A percentile compares a stretch with the other conserved stretches of the same genome.
Conservation (phyloP, 805 yeast genomes). For the Suhomyces sp. region DNA sequence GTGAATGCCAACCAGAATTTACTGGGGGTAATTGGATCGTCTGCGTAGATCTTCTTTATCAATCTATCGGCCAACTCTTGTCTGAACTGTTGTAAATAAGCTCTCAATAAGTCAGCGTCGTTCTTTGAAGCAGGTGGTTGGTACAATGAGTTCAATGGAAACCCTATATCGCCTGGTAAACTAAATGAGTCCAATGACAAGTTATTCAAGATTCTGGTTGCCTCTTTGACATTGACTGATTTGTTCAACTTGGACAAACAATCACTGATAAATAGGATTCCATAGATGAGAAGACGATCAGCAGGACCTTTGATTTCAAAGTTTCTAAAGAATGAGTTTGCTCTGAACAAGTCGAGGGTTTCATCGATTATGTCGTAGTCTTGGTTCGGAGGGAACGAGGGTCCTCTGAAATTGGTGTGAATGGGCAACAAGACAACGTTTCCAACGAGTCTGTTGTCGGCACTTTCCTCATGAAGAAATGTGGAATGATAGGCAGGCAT, state of each 20-base stretch:
- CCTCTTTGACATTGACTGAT: slow-evolving; percentile 53
- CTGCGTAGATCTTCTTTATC: slow-evolving; percentile 67
- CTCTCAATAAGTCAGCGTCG: slow-evolving; percentile 76
- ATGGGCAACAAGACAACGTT: slow-evolving; percentile 84
- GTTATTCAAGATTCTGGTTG: slow-evolving; percentile 69
- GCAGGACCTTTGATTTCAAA: slow-evolving; percentile 96
- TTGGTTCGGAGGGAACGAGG: slow-evolving; percentile 73
- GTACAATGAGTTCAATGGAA: slow-evolving; percentile 83
- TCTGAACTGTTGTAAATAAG: slow-evolving; percentile 87
- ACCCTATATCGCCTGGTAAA: slow-evolving; percentile 93
- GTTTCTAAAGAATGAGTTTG: slow-evolving; percentile 94
- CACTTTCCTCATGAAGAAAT: slow-evolving; percentile 59
- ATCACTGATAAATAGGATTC: slow-evolving; percentile 84
- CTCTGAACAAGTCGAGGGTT: slow-evolving; percentile 84
- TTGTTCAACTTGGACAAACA: slow-evolving; percentile 65
- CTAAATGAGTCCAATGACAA: slow-evolving; percentile 84
- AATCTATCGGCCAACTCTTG: slow-evolving; percentile 87
- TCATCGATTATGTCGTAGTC: slow-evolving; percentile 91
- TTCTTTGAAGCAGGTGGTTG: slow-evolving; percentile 68
- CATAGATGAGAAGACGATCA: slow-evolving; percentile 89
- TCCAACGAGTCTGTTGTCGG: slow-evolving; percentile 62
- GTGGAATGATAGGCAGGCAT: slow-evolving; percentile 78
- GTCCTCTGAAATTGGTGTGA: slow-evolving; percentile 83
- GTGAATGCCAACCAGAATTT: slow-evolving; percentile 96
- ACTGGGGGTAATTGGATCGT: slow-evolving; percentile 61